Evolutionary conservation across 345 rosid species (phyloP).

Genomic region (Euphorbia lathyris): DNA sequence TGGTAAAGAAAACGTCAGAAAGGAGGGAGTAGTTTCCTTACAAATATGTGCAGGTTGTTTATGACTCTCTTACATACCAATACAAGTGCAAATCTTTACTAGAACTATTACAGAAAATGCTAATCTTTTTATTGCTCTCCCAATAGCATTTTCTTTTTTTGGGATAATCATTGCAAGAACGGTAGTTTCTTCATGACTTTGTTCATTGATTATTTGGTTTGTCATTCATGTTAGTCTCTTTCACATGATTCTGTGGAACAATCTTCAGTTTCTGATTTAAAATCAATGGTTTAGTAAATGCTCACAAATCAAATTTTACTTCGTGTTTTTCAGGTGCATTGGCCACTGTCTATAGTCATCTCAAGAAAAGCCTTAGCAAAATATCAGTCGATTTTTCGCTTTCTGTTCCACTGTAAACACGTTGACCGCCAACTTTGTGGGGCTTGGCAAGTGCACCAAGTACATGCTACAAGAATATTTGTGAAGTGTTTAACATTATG

Average conservation of each 20-base stretch:
- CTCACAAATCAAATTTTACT: conserved; percentile 17
- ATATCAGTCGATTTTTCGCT: conserved; percentile 89
- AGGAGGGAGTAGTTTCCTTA: too few relatives aligned
- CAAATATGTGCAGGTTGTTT: background rate
- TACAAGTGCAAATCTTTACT: background rate
- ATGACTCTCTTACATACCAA: background rate
- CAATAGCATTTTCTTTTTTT: background rate
- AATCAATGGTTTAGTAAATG: background rate
- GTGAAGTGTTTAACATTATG: conserved; percentile 6
- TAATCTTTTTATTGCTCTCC: background rate
- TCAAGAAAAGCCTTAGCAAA: conserved; percentile 85
- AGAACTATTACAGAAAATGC: background rate
- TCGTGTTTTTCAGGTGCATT: conserved; percentile 61
- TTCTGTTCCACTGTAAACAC: conserved; percentile 89
- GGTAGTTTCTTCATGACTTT: background rate
- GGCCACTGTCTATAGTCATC: conserved; percentile 94
- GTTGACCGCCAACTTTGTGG: conserved; percentile 95
- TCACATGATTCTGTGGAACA: background rate
- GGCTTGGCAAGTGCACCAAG: conserved; percentile 99
- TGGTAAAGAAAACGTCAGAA: too few relatives aligned
- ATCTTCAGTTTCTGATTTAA: conserved; percentile 7
- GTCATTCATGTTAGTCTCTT: background rate
- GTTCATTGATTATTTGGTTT: background rate
- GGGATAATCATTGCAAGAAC: background rate
- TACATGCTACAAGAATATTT: conserved; percentile 32